These are phyloP conservation scores for Cavenderia fasciculata DNA, from an alignment of 78 protist genomes.

Conservation along the genomic window DNA sequence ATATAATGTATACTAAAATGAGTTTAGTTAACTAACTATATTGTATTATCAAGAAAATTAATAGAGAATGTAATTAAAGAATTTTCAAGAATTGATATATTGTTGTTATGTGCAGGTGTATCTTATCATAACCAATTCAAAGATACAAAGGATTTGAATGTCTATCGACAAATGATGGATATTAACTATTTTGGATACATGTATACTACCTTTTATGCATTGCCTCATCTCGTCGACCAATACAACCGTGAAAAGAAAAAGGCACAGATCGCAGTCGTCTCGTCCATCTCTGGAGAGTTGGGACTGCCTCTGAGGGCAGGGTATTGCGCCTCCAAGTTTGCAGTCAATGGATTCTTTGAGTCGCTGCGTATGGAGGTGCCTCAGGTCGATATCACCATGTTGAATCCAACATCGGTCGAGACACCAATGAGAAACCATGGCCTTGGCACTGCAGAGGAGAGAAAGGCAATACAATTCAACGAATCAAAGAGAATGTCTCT, in stretches of 20 bases:
- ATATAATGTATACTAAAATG: too few species aligned
- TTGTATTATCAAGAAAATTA: too few species aligned
- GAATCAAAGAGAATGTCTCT: conserved; percentile 70
- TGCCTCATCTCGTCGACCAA: conserved; percentile 59
- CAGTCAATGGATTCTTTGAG: conserved; percentile 85
- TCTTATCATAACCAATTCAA: conserved; percentile 58
- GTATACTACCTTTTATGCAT: conserved; percentile 75
- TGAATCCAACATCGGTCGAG: conserved; percentile 62
- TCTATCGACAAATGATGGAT: conserved; percentile 77
- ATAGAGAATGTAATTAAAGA: conserved; percentile 27
- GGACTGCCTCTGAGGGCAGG: conserved; percentile 82
- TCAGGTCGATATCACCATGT: conserved; percentile 42
- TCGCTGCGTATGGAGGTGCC: conserved; percentile 74
- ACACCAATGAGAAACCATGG: conserved; percentile 68
- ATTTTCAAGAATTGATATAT: conserved; percentile 67
- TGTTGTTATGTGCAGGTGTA: conserved; percentile 80
- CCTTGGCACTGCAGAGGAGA: conserved; percentile 19
- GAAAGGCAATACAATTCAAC: conserved; percentile 20
- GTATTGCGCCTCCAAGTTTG: conserved; percentile 82
- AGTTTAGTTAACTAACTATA: too few species aligned
- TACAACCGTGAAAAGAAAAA: not conserved
- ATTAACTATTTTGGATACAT: conserved; percentile 80
- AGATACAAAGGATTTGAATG: conserved; percentile 39
- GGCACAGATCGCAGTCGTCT: conserved; percentile 70
- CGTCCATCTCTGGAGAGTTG: conserved; percentile 79